Conservation (phyloP, 1,139 yeast species). For the Yamadazyma membranifaciens region DNA sequence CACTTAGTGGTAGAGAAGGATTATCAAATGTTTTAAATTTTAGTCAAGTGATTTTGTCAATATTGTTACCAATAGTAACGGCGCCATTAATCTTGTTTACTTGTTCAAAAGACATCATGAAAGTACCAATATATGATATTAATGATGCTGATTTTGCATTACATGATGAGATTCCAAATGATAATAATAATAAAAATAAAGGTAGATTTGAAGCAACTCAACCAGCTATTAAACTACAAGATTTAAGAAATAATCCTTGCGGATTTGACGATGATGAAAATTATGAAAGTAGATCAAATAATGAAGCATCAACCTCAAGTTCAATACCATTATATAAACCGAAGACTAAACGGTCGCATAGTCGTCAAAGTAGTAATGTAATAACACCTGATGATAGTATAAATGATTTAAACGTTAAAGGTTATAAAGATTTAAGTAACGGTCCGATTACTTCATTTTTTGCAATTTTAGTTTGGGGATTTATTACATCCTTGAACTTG, state of each 20-base stretch:
- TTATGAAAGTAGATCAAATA: conserved; percentile 2
- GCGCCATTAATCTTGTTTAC: conserved; percentile 91
- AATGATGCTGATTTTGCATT: conserved; percentile 25
- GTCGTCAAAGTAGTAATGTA: not conserved
- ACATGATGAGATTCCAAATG: conserved; percentile 21
- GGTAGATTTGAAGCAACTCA: conserved; percentile 32
- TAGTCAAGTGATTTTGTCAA: conserved; percentile 83
- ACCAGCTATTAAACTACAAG: conserved; percentile 45
- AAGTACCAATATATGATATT: conserved; percentile 51
- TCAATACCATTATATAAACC: conserved; percentile 4
- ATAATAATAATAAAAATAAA: not conserved
- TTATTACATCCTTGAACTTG: conserved; percentile 49
- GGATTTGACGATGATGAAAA: conserved; percentile 31
- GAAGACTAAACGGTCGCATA: not conserved
- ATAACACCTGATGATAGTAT: not conserved
- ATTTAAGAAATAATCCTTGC: conserved; percentile 43
- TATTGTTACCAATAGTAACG: conserved; percentile 82
- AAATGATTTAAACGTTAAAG: not conserved
- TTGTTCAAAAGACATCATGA: conserved; percentile 71
- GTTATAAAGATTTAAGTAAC: conserved; percentile 53
- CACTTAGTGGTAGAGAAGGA: conserved; percentile 81
- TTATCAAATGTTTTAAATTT: conserved; percentile 76
- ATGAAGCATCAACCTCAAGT: conserved; percentile 13
- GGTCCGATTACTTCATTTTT: conserved; percentile 41
- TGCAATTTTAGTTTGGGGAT: conserved; percentile 52